Evolutionary conservation across 2,329 filamentous ascomycete genomes (phyloP).

Genomic region (Dryadomyces quercivorus): DNA sequence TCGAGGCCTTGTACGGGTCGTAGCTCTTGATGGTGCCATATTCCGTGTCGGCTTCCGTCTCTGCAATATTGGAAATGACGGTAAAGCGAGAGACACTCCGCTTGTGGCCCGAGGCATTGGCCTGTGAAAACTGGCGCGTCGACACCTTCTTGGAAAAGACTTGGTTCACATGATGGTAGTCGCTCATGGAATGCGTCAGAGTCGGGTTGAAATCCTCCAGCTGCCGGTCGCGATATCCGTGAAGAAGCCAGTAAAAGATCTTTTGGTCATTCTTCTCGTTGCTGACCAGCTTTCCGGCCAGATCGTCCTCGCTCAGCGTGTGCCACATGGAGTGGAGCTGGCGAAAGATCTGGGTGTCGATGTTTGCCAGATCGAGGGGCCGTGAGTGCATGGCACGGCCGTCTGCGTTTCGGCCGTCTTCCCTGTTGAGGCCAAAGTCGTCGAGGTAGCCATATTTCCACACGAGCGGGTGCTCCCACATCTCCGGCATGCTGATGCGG

Average conservation of each 20-base stretch:
- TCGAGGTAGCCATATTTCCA: slow-evolving; percentile 72
- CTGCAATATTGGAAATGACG: slow-evolving; percentile 50
- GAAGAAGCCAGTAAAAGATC: slow-evolving; percentile 77
- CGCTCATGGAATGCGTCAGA: slow-evolving; percentile 75
- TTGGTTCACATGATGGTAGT: slow-evolving; percentile 71
- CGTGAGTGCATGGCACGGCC: slow-evolving; percentile 47
- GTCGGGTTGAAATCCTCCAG: slow-evolving; percentile 77
- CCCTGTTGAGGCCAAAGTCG: slow-evolving; percentile 48
- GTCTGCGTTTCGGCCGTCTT: slow-evolving; percentile 32
- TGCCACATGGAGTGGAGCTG: slow-evolving; percentile 90
- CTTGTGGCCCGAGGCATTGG: slow-evolving; percentile 32
- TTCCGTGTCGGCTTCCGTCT: slow-evolving; percentile 26
- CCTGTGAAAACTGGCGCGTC: slow-evolving; percentile 45
- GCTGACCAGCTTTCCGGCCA: slow-evolving; percentile 56
- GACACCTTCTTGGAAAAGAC: slow-evolving; percentile 46
- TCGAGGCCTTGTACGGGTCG: slow-evolving; percentile 70
- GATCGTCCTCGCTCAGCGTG: slow-evolving; percentile 59
- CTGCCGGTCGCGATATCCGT: slow-evolving; percentile 72
- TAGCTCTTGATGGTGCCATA: slow-evolving; percentile 51
- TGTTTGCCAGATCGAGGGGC: slow-evolving; percentile 47
- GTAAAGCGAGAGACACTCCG: slow-evolving; percentile 50
- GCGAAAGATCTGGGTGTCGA: slow-evolving; percentile 71
- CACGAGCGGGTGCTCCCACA: slow-evolving; percentile 81
- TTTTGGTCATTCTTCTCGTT: slow-evolving; percentile 77
- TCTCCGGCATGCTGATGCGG: slow-evolving; percentile 66